Conservation (phyloP, 139 green algal genomes). For the Chlamydomonas sp. region DNA sequence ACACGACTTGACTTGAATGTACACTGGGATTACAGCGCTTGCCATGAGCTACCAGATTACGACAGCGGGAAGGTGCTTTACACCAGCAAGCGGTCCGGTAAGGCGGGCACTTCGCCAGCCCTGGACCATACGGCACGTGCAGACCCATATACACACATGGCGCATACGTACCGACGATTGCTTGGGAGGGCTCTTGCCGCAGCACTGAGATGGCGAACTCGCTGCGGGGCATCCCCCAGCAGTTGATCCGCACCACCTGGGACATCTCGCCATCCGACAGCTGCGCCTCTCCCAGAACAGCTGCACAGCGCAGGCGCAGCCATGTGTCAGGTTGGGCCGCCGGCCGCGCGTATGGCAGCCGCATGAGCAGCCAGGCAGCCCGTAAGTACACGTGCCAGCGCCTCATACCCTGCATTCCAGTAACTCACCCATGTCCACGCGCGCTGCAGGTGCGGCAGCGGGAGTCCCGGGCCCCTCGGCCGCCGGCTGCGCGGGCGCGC, state of each 20-base stretch:
- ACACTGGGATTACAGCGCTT: not conserved
- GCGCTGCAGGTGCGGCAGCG: not conserved
- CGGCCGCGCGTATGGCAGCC: too few species aligned
- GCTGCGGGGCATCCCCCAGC: slow-evolving; percentile 22
- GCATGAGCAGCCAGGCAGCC: too few species aligned
- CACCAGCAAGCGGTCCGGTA: not conserved
- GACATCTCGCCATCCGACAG: slow-evolving; percentile 2
- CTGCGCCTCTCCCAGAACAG: slow-evolving; percentile 2
- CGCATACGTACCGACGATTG: slow-evolving; percentile 26
- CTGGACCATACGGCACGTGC: not conserved
- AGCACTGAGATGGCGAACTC: slow-evolving; percentile 11
- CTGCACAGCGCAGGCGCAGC: not conserved
- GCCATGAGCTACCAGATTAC: too few species aligned
- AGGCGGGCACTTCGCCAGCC: not conserved
- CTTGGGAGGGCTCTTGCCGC: slow-evolving; percentile 15
- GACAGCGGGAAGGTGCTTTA: not conserved
- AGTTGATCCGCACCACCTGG: not conserved
- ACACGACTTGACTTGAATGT: not conserved
- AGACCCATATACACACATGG: not conserved
- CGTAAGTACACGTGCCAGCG: not conserved
- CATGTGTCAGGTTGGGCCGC: not conserved
- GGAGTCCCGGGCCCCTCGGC: not conserved
- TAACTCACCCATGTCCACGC: not conserved
- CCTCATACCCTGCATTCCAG: not conserved
- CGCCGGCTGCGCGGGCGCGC: not conserved